Base-by-base conservation (phyloP, 2,329 filamentous ascomycete species). In the Calonectria pseudoreteaudii region DNA sequence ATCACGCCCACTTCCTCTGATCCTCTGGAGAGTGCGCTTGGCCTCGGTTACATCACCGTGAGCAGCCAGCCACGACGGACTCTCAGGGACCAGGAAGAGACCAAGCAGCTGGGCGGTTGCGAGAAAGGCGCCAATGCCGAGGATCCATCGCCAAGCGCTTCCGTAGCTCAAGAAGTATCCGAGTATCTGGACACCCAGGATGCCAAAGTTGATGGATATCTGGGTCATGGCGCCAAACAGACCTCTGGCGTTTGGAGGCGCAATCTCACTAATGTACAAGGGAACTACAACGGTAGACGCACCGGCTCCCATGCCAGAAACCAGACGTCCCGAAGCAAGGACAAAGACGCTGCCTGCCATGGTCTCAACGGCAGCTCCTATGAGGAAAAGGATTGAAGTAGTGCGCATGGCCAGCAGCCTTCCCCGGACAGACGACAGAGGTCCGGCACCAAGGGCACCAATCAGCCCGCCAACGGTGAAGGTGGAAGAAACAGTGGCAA, bases 261-360 rank as follows among this genome's bases (percentile, higher is more conserved):
- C 93, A 31, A 98, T 91, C 84, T 99, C 97, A 58, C 95, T 96
- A 78, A 99, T 95, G 87, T 98, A 99, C 26, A 99, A 91, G 0
- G 97, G 97, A 3, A 97, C 95, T 44, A 98, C 94, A 26, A 99
- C 97, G 3, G 97, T 96, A 1, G 95, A 92, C 3, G 95, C 95
- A 28, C 97, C 97, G 8, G 95, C 95, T 9, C 94, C 96, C 2
- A 98, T 83, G 14, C 97, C 97, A 11, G 94, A 93, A 18, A 98
- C 82, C 28, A 98, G 87, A 28, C 97, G 91, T 7, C 96, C 97
- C 20, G 94, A 75, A 0, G 91, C 90, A 84, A 99, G 88, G 36
- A 94, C 82, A 3, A 89, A 84, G 23, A 97, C 93, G 49, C 89
- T 91, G 3, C 88, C 86, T 0, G 96, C 91, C 10, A 96, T 80